Conservation (phyloP, 352 stramenopile genomes). For the Pythium guiyangense region DNA sequence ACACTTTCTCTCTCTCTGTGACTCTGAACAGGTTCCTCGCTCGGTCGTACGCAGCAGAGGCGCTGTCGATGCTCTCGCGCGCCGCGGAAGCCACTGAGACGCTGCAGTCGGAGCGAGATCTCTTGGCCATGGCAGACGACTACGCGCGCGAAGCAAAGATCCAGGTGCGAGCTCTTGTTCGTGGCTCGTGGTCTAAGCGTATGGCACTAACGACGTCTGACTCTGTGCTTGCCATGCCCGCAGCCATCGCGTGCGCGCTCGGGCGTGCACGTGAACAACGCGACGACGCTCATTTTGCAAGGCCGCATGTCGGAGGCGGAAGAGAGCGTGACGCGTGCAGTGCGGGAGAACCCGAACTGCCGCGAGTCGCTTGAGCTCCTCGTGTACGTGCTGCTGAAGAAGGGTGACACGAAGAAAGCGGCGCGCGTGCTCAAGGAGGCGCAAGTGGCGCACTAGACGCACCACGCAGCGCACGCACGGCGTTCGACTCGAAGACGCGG, state of each 20-base stretch:
- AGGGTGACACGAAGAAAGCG: slow-evolving; percentile 86
- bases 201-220: neutral
- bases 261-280: slow-evolving; percentile 84
- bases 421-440: slow-evolving; percentile 84
- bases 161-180: slow-evolving; percentile 28
- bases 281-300: slow-evolving; percentile 72
- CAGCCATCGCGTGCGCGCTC: slow-evolving; percentile 63
- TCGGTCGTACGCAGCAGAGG: slow-evolving; percentile 87
- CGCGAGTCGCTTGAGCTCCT: slow-evolving; percentile 81
- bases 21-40: slow-evolving; percentile 46
- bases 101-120: slow-evolving; percentile 66
- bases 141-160: slow-evolving; percentile 77
- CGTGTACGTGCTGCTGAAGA: slow-evolving; percentile 87
- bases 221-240: slow-evolving; percentile 7
- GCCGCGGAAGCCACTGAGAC: slow-evolving; percentile 71
- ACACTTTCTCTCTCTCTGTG: neutral
- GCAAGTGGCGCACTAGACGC: slow-evolving; percentile 53
- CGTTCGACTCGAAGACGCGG: neutral
- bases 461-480: neutral
- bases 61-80: slow-evolving; percentile 84
- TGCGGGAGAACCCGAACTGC: slow-evolving; percentile 77
- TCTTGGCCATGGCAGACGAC: slow-evolving; percentile 72
- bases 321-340: slow-evolving; percentile 78
- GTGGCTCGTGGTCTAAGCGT: neutral
- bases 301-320: slow-evolving; percentile 69